Base-by-base conservation (phyloP, 495 filamentous ascomycete species). In the Penicillium crystallinum region DNA sequence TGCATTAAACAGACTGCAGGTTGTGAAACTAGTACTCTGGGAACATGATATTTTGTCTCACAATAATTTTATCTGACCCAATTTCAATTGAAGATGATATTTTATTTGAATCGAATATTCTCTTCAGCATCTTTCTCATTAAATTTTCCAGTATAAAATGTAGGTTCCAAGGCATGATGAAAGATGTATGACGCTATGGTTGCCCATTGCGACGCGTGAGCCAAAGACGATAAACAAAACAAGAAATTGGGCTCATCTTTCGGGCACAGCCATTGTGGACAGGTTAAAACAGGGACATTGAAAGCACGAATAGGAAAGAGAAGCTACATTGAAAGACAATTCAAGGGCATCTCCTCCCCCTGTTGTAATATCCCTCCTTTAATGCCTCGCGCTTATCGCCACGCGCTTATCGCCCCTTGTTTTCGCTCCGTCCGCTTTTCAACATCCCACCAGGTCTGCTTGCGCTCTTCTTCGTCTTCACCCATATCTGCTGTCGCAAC, bases 321-420 rank as follows among this genome's bases (percentile, higher is more conserved):
- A 10, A 14, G 12, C 12, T n/a, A n/a, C n/a, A n/a, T n/a, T n/a
- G n/a, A n/a, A n/a, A n/a, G n/a, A n/a, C n/a, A n/a, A n/a, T n/a
- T n/a, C 31, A 34, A 34, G 31, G 9, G 31, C 12, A 2, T 34
- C 10, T 14, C 7, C 30, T 10, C 12, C 25, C 7, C 11, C 31
- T 15, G 15, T 10, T 30, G 6, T 19, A 15, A 29, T 44, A 15
- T 27, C 25, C 22, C 3, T 50, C 56, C 47, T 53, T 48, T 43
- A 36, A 39, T 47, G 47, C 38, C 41, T 59, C 55, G 60, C 53
- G 57, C 63, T 64, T 66, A 66, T 66, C 63, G 35, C 27, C 43
- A 47, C 57, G 57, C 59, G 60, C 60, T 64, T 64, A 66, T 65
- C 62, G 63, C 60, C 63, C 63, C 63, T 66, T 64, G 63, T 52